Evolutionary conservation across 257 asterid genomes (phyloP).

Genomic region (Voacanga thouarsii): DNA sequence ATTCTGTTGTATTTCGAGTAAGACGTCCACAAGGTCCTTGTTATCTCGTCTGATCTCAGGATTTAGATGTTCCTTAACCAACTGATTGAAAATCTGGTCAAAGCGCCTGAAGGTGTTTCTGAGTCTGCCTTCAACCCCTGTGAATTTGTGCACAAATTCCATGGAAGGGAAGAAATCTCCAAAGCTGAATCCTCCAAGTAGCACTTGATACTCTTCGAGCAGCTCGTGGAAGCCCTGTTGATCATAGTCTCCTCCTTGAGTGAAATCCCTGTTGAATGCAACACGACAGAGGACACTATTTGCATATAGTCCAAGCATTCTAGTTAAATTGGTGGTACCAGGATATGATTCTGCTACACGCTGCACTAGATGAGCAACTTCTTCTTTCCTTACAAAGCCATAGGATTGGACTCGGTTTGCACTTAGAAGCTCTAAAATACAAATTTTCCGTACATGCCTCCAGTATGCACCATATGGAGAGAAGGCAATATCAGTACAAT

Average conservation of each 20-base stretch:
- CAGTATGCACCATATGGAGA: conserved; percentile 54
- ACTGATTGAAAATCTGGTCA: conserved; percentile 39
- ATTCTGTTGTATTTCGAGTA: conserved; percentile 33
- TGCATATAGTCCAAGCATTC: conserved; percentile 37
- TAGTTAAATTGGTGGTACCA: conserved; percentile 18
- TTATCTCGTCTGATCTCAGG: conserved; percentile 11
- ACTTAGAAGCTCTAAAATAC: conserved; percentile 43
- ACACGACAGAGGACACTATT: conserved; percentile 46
- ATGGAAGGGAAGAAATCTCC: conserved; percentile 64
- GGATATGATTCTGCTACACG: conserved; percentile 32
- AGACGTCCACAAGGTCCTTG: conserved; percentile 56
- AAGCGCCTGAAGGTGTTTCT: conserved; percentile 32
- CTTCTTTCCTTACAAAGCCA: conserved; percentile 39
- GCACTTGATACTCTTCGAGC: conserved; percentile 44
- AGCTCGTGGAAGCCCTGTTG: conserved; percentile 41
- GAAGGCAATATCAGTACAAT: conserved; percentile 45
- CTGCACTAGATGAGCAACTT: conserved; percentile 35
- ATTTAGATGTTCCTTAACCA: conserved; percentile 33
- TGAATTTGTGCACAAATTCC: conserved; percentile 43
- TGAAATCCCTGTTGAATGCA: conserved; percentile 46
- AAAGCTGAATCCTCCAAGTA: conserved; percentile 49
- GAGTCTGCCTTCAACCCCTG: conserved; percentile 43
- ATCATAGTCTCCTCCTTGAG: conserved; percentile 41
- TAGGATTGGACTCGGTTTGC: conserved; percentile 41
- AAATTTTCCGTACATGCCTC: conserved; percentile 43